Conservation (phyloP, 1,139 yeast genomes). For the Taphrina wiesneri region DNA sequence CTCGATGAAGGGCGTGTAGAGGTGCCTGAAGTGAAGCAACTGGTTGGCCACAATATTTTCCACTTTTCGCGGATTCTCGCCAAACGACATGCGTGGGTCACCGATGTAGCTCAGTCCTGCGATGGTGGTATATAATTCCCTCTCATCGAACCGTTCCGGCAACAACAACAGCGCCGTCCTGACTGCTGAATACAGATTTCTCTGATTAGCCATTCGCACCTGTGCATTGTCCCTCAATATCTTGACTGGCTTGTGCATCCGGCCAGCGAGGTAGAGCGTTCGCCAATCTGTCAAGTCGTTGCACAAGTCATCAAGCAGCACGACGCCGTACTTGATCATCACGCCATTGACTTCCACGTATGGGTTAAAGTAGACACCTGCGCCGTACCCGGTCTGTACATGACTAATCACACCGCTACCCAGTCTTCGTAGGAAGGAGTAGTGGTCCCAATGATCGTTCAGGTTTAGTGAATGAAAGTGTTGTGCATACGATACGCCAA, state of each 20-base stretch:
- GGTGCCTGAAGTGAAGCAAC: conserved; percentile 61
- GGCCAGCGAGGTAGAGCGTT: conserved; percentile 82
- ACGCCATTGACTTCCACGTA: conserved; percentile 66
- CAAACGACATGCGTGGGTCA: conserved; percentile 85
- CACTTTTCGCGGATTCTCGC: conserved; percentile 88
- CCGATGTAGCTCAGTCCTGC: conserved; percentile 79
- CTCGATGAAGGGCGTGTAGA: conserved; percentile 69
- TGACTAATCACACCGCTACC: conserved; percentile 62
- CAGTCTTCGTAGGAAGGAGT: conserved; percentile 63
- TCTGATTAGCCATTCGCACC: conserved; percentile 67
- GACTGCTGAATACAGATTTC: conserved; percentile 75
- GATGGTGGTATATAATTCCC: conserved; percentile 69
- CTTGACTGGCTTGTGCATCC: conserved; percentile 88
- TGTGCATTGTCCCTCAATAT: conserved; percentile 64
- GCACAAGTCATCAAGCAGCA: conserved; percentile 60
- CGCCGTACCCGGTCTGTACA: conserved; percentile 68
- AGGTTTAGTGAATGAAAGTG: conserved; percentile 77
- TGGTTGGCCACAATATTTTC: conserved; percentile 81
- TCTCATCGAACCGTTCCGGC: conserved; percentile 58
- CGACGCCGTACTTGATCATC: conserved; percentile 79
- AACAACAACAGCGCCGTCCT: conserved; percentile 67
- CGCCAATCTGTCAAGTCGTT: conserved; percentile 80
- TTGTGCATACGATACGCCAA: conserved; percentile 71
- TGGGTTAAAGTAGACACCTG: conserved; percentile 93
- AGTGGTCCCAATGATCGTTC: conserved; percentile 67